These are phyloP conservation scores for Pleurotus salmoneostramineus DNA, from an alignment of 768 basidiomycete genomes.

Conservation along the genomic window DNA sequence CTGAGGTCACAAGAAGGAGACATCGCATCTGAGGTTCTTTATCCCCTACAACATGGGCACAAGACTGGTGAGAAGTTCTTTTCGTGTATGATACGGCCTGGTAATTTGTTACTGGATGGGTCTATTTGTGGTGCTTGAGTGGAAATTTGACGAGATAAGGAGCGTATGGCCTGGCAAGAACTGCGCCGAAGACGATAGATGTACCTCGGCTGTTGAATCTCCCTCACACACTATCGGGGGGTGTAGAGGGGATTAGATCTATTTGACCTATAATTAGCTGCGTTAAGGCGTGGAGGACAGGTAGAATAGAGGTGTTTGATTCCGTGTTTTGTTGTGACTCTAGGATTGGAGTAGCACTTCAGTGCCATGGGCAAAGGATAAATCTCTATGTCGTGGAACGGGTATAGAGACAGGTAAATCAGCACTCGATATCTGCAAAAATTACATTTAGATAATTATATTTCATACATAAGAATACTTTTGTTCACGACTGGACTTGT, in stretches of 20 bases:
- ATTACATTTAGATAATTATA: neutral
- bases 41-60: neutral
- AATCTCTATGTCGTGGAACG: too few species aligned
- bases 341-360: too few species aligned
- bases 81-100: neutral
- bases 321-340: too few species aligned
- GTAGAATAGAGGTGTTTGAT: too few species aligned
- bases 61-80: neutral
- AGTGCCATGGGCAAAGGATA: too few species aligned
- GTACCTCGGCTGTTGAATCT: too few species aligned
- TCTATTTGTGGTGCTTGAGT: constrained; percentile 3
- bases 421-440: neutral
- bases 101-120: constrained; percentile 5
- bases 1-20: neutral
- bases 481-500: constrained; percentile 11
- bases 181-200: too few species aligned
- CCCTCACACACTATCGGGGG: too few species aligned
- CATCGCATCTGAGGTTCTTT: neutral
- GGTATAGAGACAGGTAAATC: neutral
- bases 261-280: too few species aligned
- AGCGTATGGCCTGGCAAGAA: neutral
- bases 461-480: neutral
- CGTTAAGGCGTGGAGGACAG: too few species aligned
- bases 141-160: constrained; percentile 2
- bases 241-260: too few species aligned